phyloP scores from a whole-genome alignment of 2,329 filamentous ascomycete species.

The Colletotrichum sp. region DNA sequence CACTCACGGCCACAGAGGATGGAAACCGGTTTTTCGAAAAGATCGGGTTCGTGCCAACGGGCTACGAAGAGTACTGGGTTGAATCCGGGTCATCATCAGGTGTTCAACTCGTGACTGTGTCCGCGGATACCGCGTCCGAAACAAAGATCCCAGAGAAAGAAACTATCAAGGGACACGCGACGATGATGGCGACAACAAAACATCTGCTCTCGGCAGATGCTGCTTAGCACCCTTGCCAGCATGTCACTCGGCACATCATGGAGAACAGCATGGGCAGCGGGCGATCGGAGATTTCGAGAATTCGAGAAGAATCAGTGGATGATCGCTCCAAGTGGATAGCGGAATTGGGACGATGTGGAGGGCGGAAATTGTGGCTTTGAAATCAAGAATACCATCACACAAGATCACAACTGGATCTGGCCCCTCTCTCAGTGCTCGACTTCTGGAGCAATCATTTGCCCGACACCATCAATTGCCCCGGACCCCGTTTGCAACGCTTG shows the following conservation, averaged over 20 bases:
- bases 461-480: constrained; percentile 11
- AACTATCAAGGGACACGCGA: constrained; percentile 8
- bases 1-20: constrained; percentile 32
- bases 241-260: background rate
- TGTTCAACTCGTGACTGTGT: background rate
- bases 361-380: constrained; percentile 17
- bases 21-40: constrained; percentile 30
- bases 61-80: constrained; percentile 32
- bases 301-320: background rate
- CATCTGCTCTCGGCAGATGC: background rate
- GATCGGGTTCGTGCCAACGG: constrained; percentile 30
- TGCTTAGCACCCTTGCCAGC: background rate
- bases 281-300: background rate
- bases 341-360: background rate
- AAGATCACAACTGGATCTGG: background rate
- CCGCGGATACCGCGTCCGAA: background rate
- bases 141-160: background rate
- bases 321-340: background rate
- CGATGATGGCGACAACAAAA: constrained; percentile 3
- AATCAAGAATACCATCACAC: constrained; percentile 7
- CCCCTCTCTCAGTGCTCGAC: background rate
- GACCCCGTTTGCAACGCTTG: background rate
- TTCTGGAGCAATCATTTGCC: constrained; percentile 9
- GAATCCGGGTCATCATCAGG: background rate
- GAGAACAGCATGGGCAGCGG: background rate